A percentile compares a stretch with the other conserved stretches of the same genome.
Conservation (phyloP, 495 filamentous ascomycete species). For the Sordaria brevicollis region DNA sequence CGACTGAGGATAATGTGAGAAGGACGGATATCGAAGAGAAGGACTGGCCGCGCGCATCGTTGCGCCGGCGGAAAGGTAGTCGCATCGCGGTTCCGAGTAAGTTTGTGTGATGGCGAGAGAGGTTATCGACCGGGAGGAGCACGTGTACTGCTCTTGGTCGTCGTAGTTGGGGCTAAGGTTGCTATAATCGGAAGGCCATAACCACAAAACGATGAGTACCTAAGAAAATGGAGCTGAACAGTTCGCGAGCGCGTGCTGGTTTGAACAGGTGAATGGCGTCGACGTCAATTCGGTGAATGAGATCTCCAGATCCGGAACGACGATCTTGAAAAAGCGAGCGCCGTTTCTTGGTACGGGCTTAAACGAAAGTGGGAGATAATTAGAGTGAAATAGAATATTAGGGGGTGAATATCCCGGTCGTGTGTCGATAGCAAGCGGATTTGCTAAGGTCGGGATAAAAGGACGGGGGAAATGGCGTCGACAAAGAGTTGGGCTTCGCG, state of each 20-base stretch:
- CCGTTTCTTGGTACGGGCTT: not conserved
- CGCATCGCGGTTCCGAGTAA: constrained; percentile 26
- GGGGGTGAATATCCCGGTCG: not conserved
- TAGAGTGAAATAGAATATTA: not conserved
- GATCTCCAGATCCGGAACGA: not conserved
- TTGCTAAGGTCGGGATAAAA: not conserved
- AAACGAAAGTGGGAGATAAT: not conserved
- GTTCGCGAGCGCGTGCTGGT: not conserved
- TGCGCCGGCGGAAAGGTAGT: constrained; percentile 23
- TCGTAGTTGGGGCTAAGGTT: constrained; percentile 7
- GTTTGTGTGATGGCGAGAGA: not conserved
- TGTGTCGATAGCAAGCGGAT: not conserved
- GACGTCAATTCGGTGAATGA: constrained; percentile 2
- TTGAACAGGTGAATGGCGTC: not conserved
- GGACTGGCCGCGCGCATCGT: constrained; percentile 20
- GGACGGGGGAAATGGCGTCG: not conserved
- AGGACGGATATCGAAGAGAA: constrained; percentile 17
- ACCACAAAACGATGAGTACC: not conserved
- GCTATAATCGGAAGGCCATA: constrained; percentile 15
- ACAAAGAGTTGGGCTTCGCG: not conserved
- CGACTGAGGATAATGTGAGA: constrained; percentile 31
- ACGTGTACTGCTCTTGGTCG: constrained; percentile 9
- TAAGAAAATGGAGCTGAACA: not conserved
- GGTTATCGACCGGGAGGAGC: constrained; percentile 11
- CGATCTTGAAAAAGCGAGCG: not conserved